Percentiles rank a stretch among this genome's conserved stretches.
These are phyloP conservation scores for Tylopilus sp. DNA, from an alignment of 768 basidiomycete genomes.

Conservation along the genomic window DNA sequence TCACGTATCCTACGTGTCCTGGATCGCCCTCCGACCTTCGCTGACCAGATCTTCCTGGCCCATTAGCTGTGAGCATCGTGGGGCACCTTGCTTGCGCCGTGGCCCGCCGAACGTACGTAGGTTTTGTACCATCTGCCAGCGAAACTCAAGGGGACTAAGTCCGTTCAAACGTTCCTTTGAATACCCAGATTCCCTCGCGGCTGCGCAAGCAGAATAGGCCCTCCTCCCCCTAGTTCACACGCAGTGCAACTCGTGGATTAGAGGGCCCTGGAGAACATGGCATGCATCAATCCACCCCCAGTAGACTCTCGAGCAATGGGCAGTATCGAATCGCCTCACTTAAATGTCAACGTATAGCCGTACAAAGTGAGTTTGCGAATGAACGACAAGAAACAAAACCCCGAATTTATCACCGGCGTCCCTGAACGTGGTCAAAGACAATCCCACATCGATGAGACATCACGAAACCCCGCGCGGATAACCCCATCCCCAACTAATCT, in stretches of 20 bases:
- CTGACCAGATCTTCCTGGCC: slow-evolving; percentile 10
- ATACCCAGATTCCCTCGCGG: no score
- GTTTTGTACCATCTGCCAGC: not conserved
- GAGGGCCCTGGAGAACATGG: not conserved
- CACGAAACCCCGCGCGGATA: not conserved
- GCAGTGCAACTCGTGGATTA: slow-evolving; percentile 4
- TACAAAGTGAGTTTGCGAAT: not conserved
- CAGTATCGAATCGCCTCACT: not conserved
- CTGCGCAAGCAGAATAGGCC: no score
- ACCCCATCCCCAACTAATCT: slow-evolving; percentile 4
- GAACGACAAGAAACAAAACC: not conserved
- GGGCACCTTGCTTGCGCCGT: not conserved
- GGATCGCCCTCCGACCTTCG: slow-evolving; percentile 24
- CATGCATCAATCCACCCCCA: not conserved
- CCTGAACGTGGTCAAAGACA: not conserved
- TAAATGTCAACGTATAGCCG: not conserved
- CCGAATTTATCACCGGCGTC: not conserved
- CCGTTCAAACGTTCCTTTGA: not conserved
- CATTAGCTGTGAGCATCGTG: not conserved
- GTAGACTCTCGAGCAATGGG: not conserved
- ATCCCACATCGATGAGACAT: not conserved
- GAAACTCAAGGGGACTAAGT: not conserved
- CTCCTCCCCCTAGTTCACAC: not conserved
- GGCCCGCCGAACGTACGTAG: not conserved
- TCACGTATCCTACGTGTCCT: slow-evolving; percentile 15